Evolutionary conservation across 2,329 filamentous ascomycete species (phyloP).

Genomic region (Fusarium incarnatum): DNA sequence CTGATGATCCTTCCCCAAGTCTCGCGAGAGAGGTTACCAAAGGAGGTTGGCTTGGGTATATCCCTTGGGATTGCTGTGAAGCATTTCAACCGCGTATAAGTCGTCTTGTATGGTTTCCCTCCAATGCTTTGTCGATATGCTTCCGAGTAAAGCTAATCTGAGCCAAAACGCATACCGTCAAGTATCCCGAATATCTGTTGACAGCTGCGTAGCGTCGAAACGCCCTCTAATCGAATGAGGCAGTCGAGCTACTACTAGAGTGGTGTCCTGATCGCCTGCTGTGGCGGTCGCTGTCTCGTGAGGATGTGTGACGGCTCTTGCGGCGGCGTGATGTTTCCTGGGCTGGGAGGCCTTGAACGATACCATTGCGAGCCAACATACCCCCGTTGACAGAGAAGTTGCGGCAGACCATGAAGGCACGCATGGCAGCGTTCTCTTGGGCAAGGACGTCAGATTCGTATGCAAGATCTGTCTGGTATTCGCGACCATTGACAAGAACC

Average conservation of each 20-base stretch:
- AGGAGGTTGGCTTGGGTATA: constrained; percentile 46
- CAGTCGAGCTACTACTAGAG: constrained; percentile 72
- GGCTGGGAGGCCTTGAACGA: constrained; percentile 73
- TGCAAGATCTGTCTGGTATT: constrained; percentile 90
- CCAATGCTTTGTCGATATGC: constrained; percentile 25
- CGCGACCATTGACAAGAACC: constrained; percentile 93
- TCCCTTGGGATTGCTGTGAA: constrained; percentile 53
- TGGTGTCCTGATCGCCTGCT: constrained; percentile 67
- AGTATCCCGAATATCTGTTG: constrained; percentile 11
- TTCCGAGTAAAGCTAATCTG: constrained; percentile 25
- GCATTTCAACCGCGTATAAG: constrained; percentile 54
- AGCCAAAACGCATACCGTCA: constrained; percentile 27
- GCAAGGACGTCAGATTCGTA: constrained; percentile 86
- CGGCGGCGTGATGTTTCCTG: constrained; percentile 62
- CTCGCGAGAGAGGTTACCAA: constrained; percentile 46
- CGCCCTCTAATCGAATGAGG: constrained; percentile 64
- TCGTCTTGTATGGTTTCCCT: constrained; percentile 39
- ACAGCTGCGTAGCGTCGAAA: neutral
- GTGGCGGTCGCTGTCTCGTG: constrained; percentile 58
- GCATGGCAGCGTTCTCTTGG: constrained; percentile 93
- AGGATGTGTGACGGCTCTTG: constrained; percentile 65
- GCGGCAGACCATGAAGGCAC: constrained; percentile 96
- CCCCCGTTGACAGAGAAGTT: constrained; percentile 98
- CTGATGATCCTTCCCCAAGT: constrained; percentile 27
- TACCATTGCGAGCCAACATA: constrained; percentile 79